These are phyloP conservation scores for Aspergillus persii DNA, from an alignment of 2,329 filamentous ascomycete species.

Conservation along the genomic window DNA sequence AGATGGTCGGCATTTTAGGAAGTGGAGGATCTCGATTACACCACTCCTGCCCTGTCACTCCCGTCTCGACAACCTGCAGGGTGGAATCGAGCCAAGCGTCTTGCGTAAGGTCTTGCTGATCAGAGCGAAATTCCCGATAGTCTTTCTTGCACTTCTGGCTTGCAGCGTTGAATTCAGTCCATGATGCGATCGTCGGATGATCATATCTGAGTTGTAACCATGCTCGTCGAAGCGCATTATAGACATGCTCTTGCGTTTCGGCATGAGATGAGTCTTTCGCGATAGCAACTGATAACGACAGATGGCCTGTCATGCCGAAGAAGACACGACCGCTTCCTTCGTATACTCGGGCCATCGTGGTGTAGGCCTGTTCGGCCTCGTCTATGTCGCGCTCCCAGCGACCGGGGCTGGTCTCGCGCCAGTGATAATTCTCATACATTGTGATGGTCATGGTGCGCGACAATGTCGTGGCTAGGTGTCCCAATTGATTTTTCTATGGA, in stretches of 20 bases:
- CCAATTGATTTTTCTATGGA: too few relatives aligned
- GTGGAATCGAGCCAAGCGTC: slow-evolving; percentile 19
- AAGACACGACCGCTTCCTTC: slow-evolving; percentile 40
- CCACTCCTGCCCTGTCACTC: slow-evolving; percentile 20
- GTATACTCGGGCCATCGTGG: slow-evolving; percentile 34
- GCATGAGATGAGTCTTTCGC: neutral
- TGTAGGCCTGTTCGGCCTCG: slow-evolving; percentile 45
- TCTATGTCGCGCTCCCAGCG: slow-evolving; percentile 34
- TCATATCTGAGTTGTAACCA: slow-evolving; percentile 24
- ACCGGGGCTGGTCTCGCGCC: neutral
- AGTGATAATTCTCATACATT: neutral
- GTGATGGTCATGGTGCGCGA: neutral
- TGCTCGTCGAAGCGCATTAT: slow-evolving; percentile 16
- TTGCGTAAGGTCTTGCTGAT: neutral
- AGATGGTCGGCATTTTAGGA: slow-evolving; percentile 22
- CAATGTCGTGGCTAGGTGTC: too few relatives aligned
- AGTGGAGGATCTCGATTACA: slow-evolving; percentile 26
- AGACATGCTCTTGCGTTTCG: slow-evolving; percentile 1
- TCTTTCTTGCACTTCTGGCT: slow-evolving; percentile 21
- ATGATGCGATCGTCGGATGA: slow-evolving; percentile 24
- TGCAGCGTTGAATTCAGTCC: slow-evolving; percentile 17
- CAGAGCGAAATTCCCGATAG: slow-evolving; percentile 15
- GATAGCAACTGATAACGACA: slow-evolving; percentile 23
- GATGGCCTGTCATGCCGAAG: slow-evolving; percentile 44
- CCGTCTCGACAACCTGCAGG: slow-evolving; percentile 13